Conservation (phyloP, 2,329 filamentous ascomycete genomes). For the Aspergillus sp. region DNA sequence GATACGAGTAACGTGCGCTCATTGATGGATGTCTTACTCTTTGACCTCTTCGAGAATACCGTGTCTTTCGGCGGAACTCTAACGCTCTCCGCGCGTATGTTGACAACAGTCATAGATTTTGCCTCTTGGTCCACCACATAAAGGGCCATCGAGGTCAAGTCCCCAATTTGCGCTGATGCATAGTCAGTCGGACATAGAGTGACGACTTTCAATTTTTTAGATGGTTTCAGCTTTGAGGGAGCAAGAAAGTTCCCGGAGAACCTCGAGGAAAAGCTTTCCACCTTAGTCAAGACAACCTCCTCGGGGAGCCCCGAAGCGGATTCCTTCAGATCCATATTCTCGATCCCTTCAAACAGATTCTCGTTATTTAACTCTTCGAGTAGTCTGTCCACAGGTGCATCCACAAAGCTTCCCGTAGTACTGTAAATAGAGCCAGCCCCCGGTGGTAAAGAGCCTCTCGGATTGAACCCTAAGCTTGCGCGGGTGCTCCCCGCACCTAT, state of each 20-base stretch:
- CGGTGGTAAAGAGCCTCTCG: slow-evolving; percentile 57
- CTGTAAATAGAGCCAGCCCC: slow-evolving; percentile 49
- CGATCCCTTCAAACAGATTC: slow-evolving; percentile 65
- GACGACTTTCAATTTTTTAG: slow-evolving; percentile 54
- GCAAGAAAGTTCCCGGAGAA: slow-evolving; percentile 32
- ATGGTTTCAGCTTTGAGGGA: slow-evolving; percentile 23
- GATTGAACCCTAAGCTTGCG: slow-evolving; percentile 56
- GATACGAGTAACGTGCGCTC: slow-evolving; percentile 32
- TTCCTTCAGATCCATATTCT: slow-evolving; percentile 71
- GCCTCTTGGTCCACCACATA: slow-evolving; percentile 70
- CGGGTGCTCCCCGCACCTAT: slow-evolving; percentile 67
- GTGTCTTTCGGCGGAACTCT: slow-evolving; percentile 27
- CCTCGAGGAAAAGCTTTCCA: slow-evolving; percentile 66
- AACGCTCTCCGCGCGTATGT: slow-evolving; percentile 56
- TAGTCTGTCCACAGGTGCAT: slow-evolving; percentile 67
- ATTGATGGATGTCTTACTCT: slow-evolving; percentile 19
- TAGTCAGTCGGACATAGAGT: slow-evolving; percentile 55
- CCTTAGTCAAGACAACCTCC: slow-evolving; percentile 70
- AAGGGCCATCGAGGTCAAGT: slow-evolving; percentile 44
- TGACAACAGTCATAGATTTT: slow-evolving; percentile 66
- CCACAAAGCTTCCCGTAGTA: slow-evolving; percentile 62
- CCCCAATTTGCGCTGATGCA: slow-evolving; percentile 30
- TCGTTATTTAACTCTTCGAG: slow-evolving; percentile 66
- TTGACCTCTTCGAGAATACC: slow-evolving; percentile 26
- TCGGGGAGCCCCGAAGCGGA: slow-evolving; percentile 70